Percentiles rank a stretch among this genome's conserved stretches.
phyloP scores from a whole-genome alignment of 2,329 filamentous ascomycete species.

The Trichoderma semiorbis region DNA sequence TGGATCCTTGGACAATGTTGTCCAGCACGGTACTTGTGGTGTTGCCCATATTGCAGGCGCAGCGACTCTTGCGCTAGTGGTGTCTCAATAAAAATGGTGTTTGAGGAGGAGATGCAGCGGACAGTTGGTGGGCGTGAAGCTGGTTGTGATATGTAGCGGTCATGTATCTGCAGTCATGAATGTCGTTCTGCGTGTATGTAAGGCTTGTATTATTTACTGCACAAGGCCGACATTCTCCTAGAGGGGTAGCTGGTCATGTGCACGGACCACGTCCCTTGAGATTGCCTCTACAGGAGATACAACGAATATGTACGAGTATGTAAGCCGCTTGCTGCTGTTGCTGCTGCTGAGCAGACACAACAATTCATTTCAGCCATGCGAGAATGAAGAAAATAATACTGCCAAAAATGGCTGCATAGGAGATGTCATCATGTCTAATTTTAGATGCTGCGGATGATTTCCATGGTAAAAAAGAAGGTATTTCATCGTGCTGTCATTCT shows the following conservation, averaged over 20 bases:
- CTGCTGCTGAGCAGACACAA: background rate
- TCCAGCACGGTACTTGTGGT: constrained; percentile 75
- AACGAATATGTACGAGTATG: background rate
- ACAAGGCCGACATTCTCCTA: constrained; percentile 3
- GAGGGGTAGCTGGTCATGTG: constrained; percentile 19
- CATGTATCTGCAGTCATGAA: background rate
- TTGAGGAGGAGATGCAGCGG: background rate
- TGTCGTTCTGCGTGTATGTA: background rate
- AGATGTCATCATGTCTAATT: background rate
- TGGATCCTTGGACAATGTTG: constrained; percentile 92
- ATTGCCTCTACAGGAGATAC: background rate
- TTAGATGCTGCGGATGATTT: background rate
- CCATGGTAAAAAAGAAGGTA: background rate
- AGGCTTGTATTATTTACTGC: background rate
- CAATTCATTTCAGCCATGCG: background rate
- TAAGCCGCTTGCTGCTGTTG: background rate
- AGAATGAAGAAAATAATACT: background rate
- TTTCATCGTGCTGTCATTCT: background rate
- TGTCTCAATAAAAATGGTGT: background rate
- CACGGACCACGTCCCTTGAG: constrained; percentile 19
- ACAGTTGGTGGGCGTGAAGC: background rate
- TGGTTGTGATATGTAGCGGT: background rate
- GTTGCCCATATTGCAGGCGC: constrained; percentile 56
- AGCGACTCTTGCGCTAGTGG: background rate
- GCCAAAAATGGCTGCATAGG: background rate